Evolutionary conservation across 1,284 basidiomycete species (phyloP).

Genomic region (Rhodotorula sp.): DNA sequence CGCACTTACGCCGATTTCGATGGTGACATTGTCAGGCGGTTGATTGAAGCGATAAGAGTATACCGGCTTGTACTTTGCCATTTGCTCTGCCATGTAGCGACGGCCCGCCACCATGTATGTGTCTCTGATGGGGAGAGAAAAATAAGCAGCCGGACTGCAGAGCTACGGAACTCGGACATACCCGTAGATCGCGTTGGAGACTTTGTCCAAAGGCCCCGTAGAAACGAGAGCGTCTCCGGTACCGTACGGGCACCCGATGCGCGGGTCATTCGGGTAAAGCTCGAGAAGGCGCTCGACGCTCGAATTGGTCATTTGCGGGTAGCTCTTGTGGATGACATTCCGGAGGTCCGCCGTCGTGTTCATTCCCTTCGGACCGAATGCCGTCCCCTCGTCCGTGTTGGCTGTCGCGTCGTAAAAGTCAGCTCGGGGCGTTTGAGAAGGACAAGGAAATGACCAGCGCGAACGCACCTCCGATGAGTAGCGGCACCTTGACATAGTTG

Average conservation of each 20-base stretch:
- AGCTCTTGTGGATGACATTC: not conserved
- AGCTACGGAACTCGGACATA: not conserved
- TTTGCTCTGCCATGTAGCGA: constrained; percentile 13
- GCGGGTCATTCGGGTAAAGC: constrained; percentile 36
- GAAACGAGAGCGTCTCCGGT: constrained; percentile 27
- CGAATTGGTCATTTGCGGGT: constrained; percentile 4
- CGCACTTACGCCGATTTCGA: constrained; percentile 26
- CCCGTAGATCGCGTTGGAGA: constrained; percentile 21
- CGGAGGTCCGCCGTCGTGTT: constrained; percentile 16
- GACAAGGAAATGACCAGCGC: not conserved
- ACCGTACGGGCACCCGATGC: constrained; percentile 38
- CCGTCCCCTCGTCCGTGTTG: constrained; percentile 41
- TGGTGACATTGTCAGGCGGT: constrained; percentile 34
- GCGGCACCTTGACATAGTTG: constrained; percentile 46
- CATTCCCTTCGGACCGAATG: constrained; percentile 20
- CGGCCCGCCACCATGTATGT: constrained; percentile 21
- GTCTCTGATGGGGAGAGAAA: not conserved
- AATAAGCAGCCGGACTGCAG: no score
- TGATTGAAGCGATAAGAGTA: constrained; percentile 43
- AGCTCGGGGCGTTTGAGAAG: no score
- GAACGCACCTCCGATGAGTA: constrained; percentile 44
- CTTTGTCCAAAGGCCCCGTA: constrained; percentile 22
- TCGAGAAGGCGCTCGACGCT: constrained; percentile 15
- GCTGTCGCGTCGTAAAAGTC: not conserved
- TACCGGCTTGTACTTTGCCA: constrained; percentile 15